Evolutionary conservation across 129 eudicot species (phyloP).

Genomic region (Dittrichia graveolens): DNA sequence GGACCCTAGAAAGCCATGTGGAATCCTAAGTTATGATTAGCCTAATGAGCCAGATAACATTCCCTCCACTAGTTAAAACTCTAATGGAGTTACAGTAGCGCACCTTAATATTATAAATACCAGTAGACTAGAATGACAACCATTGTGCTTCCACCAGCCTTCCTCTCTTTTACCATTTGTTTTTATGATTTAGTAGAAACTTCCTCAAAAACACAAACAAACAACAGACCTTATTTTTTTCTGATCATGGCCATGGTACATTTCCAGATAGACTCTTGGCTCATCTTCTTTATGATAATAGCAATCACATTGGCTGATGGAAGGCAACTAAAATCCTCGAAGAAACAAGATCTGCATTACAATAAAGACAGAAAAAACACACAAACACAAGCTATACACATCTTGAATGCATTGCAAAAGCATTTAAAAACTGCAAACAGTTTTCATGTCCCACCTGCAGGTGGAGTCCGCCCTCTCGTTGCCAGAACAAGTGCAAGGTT

Average conservation of each 20-base stretch:
- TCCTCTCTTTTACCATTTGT: background rate
- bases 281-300: constrained; percentile 26
- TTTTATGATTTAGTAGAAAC: background rate
- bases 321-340: constrained; percentile 39
- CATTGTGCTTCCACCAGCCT: constrained; percentile 24
- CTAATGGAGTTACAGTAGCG: constrained; percentile 21
- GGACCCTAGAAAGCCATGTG: constrained; percentile 13
- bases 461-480: background rate
- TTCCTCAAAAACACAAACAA: background rate
- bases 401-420: constrained; percentile 6
- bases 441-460: constrained; percentile 23
- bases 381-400: background rate
- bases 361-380: too few species aligned
- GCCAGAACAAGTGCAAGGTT: too few species aligned
- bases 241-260: constrained; percentile 34
- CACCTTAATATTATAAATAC: constrained; percentile 40
- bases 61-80: constrained; percentile 14
- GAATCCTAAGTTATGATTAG: constrained; percentile 18
- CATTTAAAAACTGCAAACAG: constrained; percentile 1
- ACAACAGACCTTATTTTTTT: constrained; percentile 11
- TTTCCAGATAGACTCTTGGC: constrained; percentile 19
- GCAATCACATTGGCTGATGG: constrained; percentile 36
- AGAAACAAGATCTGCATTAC: background rate
- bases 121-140: constrained; percentile 19
- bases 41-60: constrained; percentile 12